Evolutionary conservation across 2,329 filamentous ascomycete genomes (phyloP).

Genomic region (Colletotrichum liriopes): DNA sequence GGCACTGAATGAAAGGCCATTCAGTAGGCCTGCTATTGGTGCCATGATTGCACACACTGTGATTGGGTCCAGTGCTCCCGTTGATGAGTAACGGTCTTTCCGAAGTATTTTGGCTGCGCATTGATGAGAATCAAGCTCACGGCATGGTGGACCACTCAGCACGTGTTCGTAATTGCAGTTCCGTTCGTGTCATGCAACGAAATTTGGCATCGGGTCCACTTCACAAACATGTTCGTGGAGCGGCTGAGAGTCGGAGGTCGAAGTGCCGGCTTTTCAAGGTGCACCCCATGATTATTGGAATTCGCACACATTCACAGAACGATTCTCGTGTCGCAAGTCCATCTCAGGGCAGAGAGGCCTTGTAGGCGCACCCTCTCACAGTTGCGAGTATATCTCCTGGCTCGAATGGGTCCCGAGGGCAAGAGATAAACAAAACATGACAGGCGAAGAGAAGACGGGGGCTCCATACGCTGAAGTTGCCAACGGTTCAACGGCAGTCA

Average conservation of each 20-base stretch:
- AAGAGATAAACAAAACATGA: no score
- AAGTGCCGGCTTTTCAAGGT: background rate
- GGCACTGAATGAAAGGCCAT: background rate
- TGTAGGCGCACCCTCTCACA: background rate
- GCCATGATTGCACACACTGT: background rate
- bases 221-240: background rate
- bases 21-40: background rate
- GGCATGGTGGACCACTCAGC: background rate
- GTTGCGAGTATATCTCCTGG: background rate
- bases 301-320: background rate
- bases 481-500: constrained; percentile 4
- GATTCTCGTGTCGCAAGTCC: background rate
- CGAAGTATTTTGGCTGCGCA: background rate
- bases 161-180: background rate
- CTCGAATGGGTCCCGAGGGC: background rate
- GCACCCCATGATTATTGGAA: background rate
- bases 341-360: background rate
- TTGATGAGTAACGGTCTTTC: background rate
- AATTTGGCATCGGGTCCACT: background rate
- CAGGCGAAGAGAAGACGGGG: background rate
- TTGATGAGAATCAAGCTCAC: background rate
- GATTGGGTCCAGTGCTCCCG: background rate
- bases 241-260: no score
- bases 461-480: background rate
- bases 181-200: background rate